Conservation (phyloP, 202 grass and related monocot genomes). For the Schoenoplectus tabernaemontani region DNA sequence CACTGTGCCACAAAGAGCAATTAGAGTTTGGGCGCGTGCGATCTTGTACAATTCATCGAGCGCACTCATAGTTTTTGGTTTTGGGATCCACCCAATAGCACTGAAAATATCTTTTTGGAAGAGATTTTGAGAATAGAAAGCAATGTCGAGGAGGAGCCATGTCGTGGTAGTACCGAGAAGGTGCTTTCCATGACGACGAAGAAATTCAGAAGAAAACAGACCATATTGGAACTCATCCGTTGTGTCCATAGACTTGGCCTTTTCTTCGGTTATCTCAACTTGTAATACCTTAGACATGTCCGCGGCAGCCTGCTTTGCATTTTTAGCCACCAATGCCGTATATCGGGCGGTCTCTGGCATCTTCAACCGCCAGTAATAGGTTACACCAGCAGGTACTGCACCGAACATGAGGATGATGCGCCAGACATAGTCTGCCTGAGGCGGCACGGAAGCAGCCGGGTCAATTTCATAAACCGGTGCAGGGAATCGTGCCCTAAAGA, state of each 20-base stretch:
- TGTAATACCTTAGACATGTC: constrained; percentile 63
- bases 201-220: constrained; percentile 59
- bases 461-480: constrained; percentile 32
- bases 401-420: constrained; percentile 57
- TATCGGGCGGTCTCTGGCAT: constrained; percentile 74
- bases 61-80: constrained; percentile 51
- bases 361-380: constrained; percentile 67
- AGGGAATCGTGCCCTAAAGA: constrained; percentile 37
- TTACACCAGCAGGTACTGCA: constrained; percentile 42
- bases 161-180: constrained; percentile 49
- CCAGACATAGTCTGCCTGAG: constrained; percentile 51
- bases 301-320: constrained; percentile 48
- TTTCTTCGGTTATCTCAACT: constrained; percentile 35
- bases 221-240: constrained; percentile 29
- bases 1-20: constrained; percentile 75
- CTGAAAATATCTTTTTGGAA: constrained; percentile 91
- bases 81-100: constrained; percentile 66
- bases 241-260: not conserved
- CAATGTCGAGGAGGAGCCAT: constrained; percentile 76
- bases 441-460: constrained; percentile 28
- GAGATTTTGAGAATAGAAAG: constrained; percentile 77
- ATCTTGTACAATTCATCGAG: constrained; percentile 63
- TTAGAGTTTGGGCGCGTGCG: constrained; percentile 52
- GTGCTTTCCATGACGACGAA: constrained; percentile 43
- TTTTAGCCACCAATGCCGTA: constrained; percentile 54